Percentiles rank a stretch among this genome's conserved stretches.
Conservation (phyloP, 2,329 filamentous ascomycete species). For the Colletotrichum eremochloae region DNA sequence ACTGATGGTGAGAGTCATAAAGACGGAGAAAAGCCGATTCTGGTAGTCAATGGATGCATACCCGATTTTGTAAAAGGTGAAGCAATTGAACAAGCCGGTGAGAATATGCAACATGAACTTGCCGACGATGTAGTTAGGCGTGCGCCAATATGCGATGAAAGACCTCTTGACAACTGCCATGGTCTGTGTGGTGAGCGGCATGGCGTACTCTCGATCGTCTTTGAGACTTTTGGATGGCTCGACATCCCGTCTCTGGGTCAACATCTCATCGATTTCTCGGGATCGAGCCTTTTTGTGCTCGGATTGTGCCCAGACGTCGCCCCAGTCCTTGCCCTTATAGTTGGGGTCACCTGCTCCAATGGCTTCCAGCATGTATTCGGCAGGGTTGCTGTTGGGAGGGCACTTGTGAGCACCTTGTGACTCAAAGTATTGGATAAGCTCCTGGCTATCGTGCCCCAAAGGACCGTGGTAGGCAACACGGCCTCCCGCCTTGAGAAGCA, state of each 20-base stretch:
- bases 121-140: constrained; percentile 72
- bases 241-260: constrained; percentile 58
- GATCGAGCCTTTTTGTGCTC: constrained; percentile 60
- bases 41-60: constrained; percentile 73
- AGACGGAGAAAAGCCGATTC: constrained; percentile 79
- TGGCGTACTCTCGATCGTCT: constrained; percentile 73
- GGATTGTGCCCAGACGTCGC: constrained; percentile 70
- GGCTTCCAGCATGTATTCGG: constrained; percentile 68
- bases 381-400: constrained; percentile 63
- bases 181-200: constrained; percentile 68
- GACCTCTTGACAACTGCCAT: constrained; percentile 66
- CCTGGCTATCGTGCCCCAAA: constrained; percentile 62
- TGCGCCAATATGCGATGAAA: constrained; percentile 75
- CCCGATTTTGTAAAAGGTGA: constrained; percentile 76
- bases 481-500: constrained; percentile 67
- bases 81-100: constrained; percentile 76
- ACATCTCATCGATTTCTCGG: constrained; percentile 66
- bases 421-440: constrained; percentile 66
- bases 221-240: constrained; percentile 55
- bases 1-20: constrained; percentile 81
- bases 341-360: constrained; percentile 74
- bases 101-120: constrained; percentile 74
- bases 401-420: constrained; percentile 63
- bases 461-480: constrained; percentile 67
- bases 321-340: constrained; percentile 73